Base-by-base conservation (phyloP, 2,329 filamentous ascomycete genomes). In the Aspergillus caelatus region DNA sequence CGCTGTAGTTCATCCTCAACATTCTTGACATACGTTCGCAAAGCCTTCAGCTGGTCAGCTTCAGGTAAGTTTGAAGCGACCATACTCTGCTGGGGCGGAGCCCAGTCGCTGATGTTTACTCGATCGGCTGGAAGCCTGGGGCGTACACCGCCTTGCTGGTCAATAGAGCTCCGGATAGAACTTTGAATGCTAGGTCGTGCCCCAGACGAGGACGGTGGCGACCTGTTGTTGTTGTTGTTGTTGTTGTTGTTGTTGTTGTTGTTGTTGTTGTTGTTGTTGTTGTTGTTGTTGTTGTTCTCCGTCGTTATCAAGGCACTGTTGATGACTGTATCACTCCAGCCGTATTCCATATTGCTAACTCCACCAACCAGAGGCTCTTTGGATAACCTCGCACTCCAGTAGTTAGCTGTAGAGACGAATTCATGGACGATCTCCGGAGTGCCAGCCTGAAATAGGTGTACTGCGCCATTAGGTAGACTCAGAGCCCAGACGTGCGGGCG, bases 371-470 rank as follows among this genome's bases (percentile, higher is more conserved):
- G 82, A 2, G 95, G 95, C 74, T 98, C 93, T 66, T 96, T 97
- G 73, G 93, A 97, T 36, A 98, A 84, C 58, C 95, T 88, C 2
- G 95, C 94, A 73, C 93, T 95, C 95, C 95, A 99, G 80, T 98
- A 99, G 79, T 99, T 99, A 71, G 92, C 93, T 1, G 94, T 96
- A 21, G 88, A 90, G 58, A 98, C 94, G 72, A 97, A 99, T 76
- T 99, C 95, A 70, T 91, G 91, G 70, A 94, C 91, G 71, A 98
- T 97, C 71, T 99, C 95, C 0, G 92, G 88, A 0, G 95, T 99
- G 61, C 95, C 95, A 56, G 95, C 95, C 74, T 98, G 94, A 85
- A 99, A 99, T n/a, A 99, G 85, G 76, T 99, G 95, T 0, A 99
- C 94, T 0, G 94, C 94, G 14, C 95, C 95, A 1, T 90, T 96